Conservation (phyloP, 176 grass and related monocot species). For the Phragmites australis region DNA sequence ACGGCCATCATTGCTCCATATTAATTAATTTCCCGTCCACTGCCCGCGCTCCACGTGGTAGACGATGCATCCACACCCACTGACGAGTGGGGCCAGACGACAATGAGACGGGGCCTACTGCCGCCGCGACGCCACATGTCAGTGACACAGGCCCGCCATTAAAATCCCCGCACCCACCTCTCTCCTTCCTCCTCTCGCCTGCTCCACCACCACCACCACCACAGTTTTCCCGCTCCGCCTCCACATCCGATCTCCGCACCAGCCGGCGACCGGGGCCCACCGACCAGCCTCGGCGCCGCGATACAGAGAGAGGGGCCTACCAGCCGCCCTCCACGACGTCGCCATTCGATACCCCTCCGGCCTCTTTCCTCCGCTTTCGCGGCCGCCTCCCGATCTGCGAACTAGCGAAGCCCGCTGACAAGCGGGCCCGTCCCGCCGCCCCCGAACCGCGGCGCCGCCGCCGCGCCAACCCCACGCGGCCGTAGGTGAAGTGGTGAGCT, state of each 20-base stretch:
- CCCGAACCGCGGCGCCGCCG: neutral
- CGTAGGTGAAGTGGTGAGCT: neutral
- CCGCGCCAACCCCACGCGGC: neutral
- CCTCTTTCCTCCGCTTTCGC: neutral
- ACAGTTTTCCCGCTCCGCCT: constrained; percentile 26
- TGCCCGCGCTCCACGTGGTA: neutral
- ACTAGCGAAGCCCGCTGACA: neutral
- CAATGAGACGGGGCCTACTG: neutral
- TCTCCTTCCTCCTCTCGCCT: constrained; percentile 12
- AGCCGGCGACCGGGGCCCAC: constrained; percentile 26
- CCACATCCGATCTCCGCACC: constrained; percentile 29
- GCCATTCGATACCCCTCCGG: neutral
- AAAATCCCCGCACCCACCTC: constrained; percentile 16
- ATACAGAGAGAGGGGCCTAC: neutral
- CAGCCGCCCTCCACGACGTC: neutral
- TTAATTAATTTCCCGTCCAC: neutral
- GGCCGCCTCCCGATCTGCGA: constrained; percentile 40
- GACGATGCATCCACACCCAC: rapidly evolving
- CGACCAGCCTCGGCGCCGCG: neutral
- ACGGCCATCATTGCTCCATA: neutral
- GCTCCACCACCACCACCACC: constrained; percentile 39
- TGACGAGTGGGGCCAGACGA: neutral
- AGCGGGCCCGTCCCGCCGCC: constrained; percentile 4
- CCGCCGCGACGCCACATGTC: constrained; percentile 4
- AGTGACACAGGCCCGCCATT: neutral